Conservation (phyloP, 2,329 filamentous ascomycete genomes). For the Didymella pomorum region DNA sequence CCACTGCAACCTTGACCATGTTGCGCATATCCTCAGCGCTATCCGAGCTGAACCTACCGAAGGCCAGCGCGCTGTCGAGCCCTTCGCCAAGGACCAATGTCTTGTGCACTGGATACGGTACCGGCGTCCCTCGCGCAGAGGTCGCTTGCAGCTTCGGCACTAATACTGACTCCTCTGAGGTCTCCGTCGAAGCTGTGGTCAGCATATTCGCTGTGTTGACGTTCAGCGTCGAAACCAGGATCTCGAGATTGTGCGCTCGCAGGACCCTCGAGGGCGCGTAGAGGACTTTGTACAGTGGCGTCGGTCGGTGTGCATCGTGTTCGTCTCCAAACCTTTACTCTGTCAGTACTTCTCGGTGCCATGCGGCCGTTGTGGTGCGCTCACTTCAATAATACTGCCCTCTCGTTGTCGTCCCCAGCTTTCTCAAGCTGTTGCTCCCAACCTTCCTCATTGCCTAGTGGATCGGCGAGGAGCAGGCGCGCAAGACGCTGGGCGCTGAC, state of each 20-base stretch:
- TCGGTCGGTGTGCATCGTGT: constrained; percentile 55
- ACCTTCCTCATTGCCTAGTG: constrained; percentile 49
- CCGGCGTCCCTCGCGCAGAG: constrained; percentile 69
- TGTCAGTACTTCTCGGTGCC: constrained; percentile 23
- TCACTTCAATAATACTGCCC: constrained; percentile 54
- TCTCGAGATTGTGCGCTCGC: constrained; percentile 69
- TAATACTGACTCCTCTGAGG: constrained; percentile 71
- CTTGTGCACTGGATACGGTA: constrained; percentile 85
- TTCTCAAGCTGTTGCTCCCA: constrained; percentile 56
- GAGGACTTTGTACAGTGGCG: constrained; percentile 67
- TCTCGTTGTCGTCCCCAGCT: constrained; percentile 41
- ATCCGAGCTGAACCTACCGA: constrained; percentile 51
- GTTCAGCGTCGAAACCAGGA: constrained; percentile 64
- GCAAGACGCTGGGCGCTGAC: constrained; percentile 70
- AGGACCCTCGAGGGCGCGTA: constrained; percentile 69
- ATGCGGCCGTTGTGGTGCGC: constrained; percentile 1
- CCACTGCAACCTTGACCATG: constrained; percentile 65
- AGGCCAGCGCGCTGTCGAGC: constrained; percentile 70
- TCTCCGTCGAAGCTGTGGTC: constrained; percentile 42
- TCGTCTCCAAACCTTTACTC: constrained; percentile 62
- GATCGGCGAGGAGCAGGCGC: constrained; percentile 63
- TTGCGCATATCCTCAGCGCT: constrained; percentile 51
- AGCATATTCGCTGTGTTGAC: constrained; percentile 52
- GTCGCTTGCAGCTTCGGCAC: constrained; percentile 75
- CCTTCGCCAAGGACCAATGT: constrained; percentile 78